Evolutionary conservation across 2,329 filamentous ascomycete genomes (phyloP), one percentile per base, ranked within the genome.

Genomic region (Dothistroma septosporum): DNA sequence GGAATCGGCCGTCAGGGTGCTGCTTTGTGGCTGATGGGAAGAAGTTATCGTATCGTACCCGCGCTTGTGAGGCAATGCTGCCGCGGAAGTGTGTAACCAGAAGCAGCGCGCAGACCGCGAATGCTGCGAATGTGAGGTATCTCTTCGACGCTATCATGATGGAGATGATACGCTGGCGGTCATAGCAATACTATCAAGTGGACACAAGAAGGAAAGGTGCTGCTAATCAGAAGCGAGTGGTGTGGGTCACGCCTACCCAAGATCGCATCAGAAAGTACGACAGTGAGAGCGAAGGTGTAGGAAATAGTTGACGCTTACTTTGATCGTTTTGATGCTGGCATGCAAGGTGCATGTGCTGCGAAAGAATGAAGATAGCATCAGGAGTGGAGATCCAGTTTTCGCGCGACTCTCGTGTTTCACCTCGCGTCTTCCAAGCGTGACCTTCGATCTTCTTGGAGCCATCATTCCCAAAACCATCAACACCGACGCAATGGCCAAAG

Each of bases 401-500:
- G 47, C 19, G 28, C 19, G 12, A 24, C 9, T 50, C 16, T 35
- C 28, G 24, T 21, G 50, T 32, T 21, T 11, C 50, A 21, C 24
- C 16, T 53, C 50, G n/a, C 50, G 47, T 50, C 50, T 53, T 11
- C 50, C n/a, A 14, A 32, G 31, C 7, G 33, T 53, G 11, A 11
- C 10, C 10, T 28, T n/a, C 11, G 19, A 32, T 53, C 50, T 35
- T 35, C 31, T 14, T 21, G 8, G 19, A 16, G 21, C 10, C 31
- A 53, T n/a, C 24, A 16, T 53, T 28, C 14, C n/a, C 47, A 53
- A 12, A 31, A 37, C 33, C 46, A 37, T n/a, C 52, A 46, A 49
- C 55, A 55, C 24, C 2, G 24, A 47, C 59, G 61, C 49, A 4
- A 81, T 81, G 79, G 76, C 76, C 22, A 73, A 75, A 69, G 78